phyloP scores from a whole-genome alignment of 1,139 yeast species.

The Pichia sp. region DNA sequence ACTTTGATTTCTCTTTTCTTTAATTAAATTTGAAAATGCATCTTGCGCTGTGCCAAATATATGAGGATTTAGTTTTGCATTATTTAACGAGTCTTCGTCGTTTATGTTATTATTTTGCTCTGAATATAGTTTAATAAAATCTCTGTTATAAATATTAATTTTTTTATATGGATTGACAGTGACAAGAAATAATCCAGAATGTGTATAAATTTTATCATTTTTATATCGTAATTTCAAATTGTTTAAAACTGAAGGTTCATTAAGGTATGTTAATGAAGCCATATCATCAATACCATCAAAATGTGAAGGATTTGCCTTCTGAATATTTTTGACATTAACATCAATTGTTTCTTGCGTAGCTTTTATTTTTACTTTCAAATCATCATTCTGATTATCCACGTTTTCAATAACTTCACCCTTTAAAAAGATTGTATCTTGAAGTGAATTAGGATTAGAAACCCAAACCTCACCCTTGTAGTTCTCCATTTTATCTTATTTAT shows the following conservation, averaged over 20 bases:
- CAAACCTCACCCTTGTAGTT: slow-evolving; percentile 45
- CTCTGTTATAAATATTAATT: slow-evolving; percentile 66
- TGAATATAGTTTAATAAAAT: slow-evolving; percentile 46
- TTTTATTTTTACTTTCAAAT: slow-evolving; percentile 45
- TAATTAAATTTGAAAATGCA: slow-evolving; percentile 71
- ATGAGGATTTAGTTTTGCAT: slow-evolving; percentile 56
- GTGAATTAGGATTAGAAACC: slow-evolving; percentile 51
- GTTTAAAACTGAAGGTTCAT: slow-evolving; percentile 89
- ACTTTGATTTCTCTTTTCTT: slow-evolving; percentile 72
- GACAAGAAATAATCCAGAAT: slow-evolving; percentile 82
- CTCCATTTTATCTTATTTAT: slow-evolving; percentile 2
- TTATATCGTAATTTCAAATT: slow-evolving; percentile 72
- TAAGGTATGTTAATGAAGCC: slow-evolving; percentile 91
- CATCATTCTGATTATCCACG: slow-evolving; percentile 32
- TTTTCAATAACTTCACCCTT: slow-evolving; percentile 64
- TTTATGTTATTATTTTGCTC: slow-evolving; percentile 6
- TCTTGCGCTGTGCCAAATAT: slow-evolving; percentile 88
- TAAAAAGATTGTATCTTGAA: slow-evolving; percentile 40
- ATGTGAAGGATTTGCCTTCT: slow-evolving; percentile 81
- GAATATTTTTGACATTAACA: slow-evolving; percentile 43
- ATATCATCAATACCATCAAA: slow-evolving; percentile 89
- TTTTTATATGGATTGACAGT: slow-evolving; percentile 89
- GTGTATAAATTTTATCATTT: slow-evolving; percentile 71
- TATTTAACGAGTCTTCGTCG: background rate
- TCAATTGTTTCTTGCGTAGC: slow-evolving; percentile 25